Conservation (phyloP, 108 stramenopile species). For the Mayamaea pseudoterrestris region DNA sequence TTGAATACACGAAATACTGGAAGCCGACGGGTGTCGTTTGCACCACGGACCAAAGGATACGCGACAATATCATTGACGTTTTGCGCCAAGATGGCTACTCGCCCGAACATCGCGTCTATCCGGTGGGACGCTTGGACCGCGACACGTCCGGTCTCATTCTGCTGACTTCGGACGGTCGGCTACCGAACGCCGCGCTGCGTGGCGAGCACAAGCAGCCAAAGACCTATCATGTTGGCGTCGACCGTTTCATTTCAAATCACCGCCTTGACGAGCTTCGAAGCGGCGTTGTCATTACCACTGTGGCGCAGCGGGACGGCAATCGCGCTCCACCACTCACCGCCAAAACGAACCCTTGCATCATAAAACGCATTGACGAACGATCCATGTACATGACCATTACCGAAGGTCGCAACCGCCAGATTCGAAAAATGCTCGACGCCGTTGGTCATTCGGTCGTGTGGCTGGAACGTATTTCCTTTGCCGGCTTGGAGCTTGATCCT, state of each 20-base stretch:
- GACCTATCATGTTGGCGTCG: conserved; percentile 39
- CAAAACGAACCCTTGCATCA: conserved; percentile 37
- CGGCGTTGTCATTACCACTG: conserved; percentile 51
- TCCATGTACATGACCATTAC: conserved; percentile 39
- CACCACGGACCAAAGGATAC: conserved; percentile 52
- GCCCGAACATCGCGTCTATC: conserved; percentile 51
- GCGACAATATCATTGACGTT: conserved; percentile 46
- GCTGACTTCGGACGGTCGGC: conserved; percentile 57
- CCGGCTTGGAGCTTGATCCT: conserved; percentile 16
- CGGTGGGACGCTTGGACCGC: conserved; percentile 73
- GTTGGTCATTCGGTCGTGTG: conserved; percentile 37
- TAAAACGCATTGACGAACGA: conserved; percentile 13
- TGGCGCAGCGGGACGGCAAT: conserved; percentile 37
- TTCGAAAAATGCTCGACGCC: conserved; percentile 73
- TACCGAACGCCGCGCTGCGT: conserved; percentile 57
- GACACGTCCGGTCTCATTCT: conserved; percentile 61
- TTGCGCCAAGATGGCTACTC: conserved; percentile 23
- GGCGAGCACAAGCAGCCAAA: conserved; percentile 41
- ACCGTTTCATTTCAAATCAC: conserved; percentile 21
- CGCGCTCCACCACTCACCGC: conserved; percentile 41
- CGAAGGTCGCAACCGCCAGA: conserved; percentile 77
- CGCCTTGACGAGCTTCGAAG: conserved; percentile 27
- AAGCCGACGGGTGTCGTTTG: conserved; percentile 67
- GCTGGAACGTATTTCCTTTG: conserved; percentile 51
- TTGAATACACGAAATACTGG: conserved; percentile 63